Evolutionary conservation across 2,329 filamentous ascomycete species (phyloP).

Genomic region (Trichoderma sp.): DNA sequence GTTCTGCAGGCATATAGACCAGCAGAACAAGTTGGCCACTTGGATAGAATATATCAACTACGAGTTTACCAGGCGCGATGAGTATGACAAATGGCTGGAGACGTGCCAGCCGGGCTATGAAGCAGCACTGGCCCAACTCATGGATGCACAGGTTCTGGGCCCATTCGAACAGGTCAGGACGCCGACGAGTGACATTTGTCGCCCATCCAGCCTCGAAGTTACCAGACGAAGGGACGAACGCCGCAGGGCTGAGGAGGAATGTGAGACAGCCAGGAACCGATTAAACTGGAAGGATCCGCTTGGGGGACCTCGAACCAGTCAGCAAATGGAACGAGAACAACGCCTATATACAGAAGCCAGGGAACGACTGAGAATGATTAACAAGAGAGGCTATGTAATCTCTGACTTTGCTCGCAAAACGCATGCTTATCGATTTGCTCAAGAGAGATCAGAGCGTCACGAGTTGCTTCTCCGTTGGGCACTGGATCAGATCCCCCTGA

Average conservation of each 20-base stretch:
- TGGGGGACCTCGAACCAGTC: not conserved
- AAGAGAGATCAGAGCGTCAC: slow-evolving; percentile 23
- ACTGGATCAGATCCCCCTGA: slow-evolving; percentile 23
- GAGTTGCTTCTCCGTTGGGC: slow-evolving; percentile 26
- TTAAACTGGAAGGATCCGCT: not conserved
- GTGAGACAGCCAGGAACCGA: not conserved
- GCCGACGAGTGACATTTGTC: slow-evolving; percentile 12
- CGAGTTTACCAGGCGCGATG: slow-evolving; percentile 11
- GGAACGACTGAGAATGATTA: not conserved
- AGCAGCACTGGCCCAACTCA: not conserved
- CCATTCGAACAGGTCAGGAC: slow-evolving; percentile 7
- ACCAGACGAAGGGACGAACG: slow-evolving; percentile 9
- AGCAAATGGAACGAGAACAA: not conserved
- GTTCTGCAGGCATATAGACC: not conserved
- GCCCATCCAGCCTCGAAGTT: slow-evolving; percentile 8
- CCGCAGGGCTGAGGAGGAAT: not conserved
- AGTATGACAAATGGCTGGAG: slow-evolving; percentile 18
- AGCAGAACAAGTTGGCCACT: slow-evolving; percentile 13
- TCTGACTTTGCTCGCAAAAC: slow-evolving; percentile 11
- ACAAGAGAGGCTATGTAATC: not conserved
- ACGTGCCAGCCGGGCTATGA: slow-evolving; percentile 12
- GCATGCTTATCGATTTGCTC: slow-evolving; percentile 17
- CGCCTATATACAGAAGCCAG: not conserved
- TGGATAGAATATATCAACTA: slow-evolving; percentile 20
- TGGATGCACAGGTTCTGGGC: not conserved